Conservation (phyloP, 306 rosid genomes). For the Pyrus communis region DNA sequence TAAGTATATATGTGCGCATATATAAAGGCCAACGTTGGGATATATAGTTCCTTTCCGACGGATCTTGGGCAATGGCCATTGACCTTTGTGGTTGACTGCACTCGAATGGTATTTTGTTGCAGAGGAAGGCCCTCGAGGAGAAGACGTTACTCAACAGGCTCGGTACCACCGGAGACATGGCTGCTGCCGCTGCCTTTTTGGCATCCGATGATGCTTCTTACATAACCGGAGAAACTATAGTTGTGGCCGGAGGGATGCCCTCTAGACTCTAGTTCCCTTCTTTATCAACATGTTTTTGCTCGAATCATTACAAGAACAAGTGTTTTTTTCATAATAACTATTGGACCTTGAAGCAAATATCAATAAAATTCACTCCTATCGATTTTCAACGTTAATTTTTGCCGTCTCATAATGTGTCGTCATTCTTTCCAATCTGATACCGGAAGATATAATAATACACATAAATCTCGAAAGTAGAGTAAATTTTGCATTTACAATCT, state of each 20-base stretch:
- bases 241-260: slow-evolving; percentile 86
- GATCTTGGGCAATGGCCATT: not conserved
- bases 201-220: slow-evolving; percentile 89
- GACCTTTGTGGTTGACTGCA: not conserved
- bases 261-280: slow-evolving; percentile 58
- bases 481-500: not conserved
- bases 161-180: slow-evolving; percentile 91
- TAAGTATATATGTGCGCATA: slow-evolving; percentile 21
- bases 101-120: slow-evolving; percentile 15
- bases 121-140: slow-evolving; percentile 57
- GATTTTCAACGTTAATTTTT: not conserved
- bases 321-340: not conserved
- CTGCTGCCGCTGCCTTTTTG: slow-evolving; percentile 77
- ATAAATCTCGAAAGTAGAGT: not conserved
- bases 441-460: not conserved
- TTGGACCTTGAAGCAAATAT: not conserved
- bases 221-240: slow-evolving; percentile 92
- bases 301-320: not conserved
- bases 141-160: slow-evolving; percentile 67
- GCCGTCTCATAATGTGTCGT: not conserved
- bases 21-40: not conserved
- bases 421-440: not conserved
- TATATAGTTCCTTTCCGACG: not conserved
- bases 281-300: not conserved
- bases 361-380: not conserved